Percentiles rank a stretch among this genome's conserved stretches.
phyloP scores from a whole-genome alignment of 371 early-diverging fungal genomes.

The Apophysomyces trapeziformis region DNA sequence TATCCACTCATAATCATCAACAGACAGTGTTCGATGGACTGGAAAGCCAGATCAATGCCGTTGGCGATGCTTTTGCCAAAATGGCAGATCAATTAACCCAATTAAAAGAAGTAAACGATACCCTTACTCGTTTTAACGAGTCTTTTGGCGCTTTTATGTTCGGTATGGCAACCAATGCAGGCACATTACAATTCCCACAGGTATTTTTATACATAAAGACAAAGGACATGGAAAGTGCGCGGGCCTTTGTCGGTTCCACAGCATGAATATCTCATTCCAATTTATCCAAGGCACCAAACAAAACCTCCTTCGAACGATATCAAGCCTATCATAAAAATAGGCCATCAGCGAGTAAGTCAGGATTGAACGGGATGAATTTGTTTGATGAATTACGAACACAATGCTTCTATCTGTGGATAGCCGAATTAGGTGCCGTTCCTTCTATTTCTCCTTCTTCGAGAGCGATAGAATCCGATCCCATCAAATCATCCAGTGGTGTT shows the following conservation, averaged over 20 bases:
- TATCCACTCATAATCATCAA: background rate
- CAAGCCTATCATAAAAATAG: background rate
- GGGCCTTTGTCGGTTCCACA: too few relatives aligned
- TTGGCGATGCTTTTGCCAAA: conserved; percentile 19
- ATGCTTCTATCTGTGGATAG: background rate
- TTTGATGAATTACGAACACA: too few relatives aligned
- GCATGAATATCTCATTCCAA: too few relatives aligned
- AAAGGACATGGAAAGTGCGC: too few relatives aligned
- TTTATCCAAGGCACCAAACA: conserved; percentile 13
- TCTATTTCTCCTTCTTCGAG: background rate
- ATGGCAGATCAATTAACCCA: conserved; percentile 33
- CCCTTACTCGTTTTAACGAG: conserved; percentile 37
- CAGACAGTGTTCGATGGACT: conserved; percentile 23
- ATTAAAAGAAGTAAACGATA: conserved; percentile 34
- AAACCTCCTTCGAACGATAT: conserved; percentile 19
- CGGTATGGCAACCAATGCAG: conserved; percentile 35
- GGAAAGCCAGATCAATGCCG: conserved; percentile 18
- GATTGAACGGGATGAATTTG: too few relatives aligned
- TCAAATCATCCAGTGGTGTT: background rate
- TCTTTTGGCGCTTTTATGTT: conserved; percentile 44
- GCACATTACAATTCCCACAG: conserved; percentile 31
- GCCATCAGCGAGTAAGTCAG: conserved; percentile 10
- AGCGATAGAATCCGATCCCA: background rate
- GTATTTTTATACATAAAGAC: conserved; percentile 4
- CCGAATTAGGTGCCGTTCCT: background rate